These are phyloP conservation scores for Verbascum thapsus DNA, from an alignment of 257 asterid species.

Conservation along the genomic window DNA sequence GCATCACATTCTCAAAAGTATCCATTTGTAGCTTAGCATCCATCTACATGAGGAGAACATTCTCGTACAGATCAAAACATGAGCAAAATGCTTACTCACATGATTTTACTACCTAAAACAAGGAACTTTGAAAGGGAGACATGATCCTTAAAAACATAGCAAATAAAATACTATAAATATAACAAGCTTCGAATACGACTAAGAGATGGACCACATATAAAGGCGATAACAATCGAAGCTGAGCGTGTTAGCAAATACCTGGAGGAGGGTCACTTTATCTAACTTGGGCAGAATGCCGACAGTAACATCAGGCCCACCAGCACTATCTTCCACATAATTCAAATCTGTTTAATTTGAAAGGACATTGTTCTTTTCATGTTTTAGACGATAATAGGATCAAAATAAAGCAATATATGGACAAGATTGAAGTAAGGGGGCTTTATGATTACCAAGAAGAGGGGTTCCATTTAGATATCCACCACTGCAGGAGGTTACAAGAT, in stretches of 20 bases:
- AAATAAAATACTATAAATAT: too few species aligned
- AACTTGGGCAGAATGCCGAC: conserved; percentile 87
- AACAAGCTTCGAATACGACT: not conserved
- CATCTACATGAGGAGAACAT: conserved; percentile 50
- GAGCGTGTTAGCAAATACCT: conserved; percentile 47
- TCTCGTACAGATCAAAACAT: conserved; percentile 13
- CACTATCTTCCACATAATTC: conserved; percentile 91
- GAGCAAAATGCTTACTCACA: not conserved
- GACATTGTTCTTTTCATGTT: not conserved
- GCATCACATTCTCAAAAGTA: conserved; percentile 85
- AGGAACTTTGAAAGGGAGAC: not conserved
- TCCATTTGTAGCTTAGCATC: conserved; percentile 88
- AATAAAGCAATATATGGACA: not conserved
- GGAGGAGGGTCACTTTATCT: conserved; percentile 93
- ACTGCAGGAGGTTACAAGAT: conserved; percentile 90
- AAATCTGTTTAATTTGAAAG: conserved; percentile 56
- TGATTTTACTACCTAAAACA: not conserved
- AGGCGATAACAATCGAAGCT: not conserved
- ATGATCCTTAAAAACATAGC: too few species aligned
- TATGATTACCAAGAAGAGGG: conserved; percentile 74
- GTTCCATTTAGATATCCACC: conserved; percentile 83
- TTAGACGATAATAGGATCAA: conserved; percentile 4
- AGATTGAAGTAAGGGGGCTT: not conserved
- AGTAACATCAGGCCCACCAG: conserved; percentile 98
- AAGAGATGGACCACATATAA: not conserved